Evolutionary conservation across 1,284 basidiomycete genomes (phyloP), one percentile per base, ranked within the genome.

Genomic region (Agaricales sp.): DNA sequence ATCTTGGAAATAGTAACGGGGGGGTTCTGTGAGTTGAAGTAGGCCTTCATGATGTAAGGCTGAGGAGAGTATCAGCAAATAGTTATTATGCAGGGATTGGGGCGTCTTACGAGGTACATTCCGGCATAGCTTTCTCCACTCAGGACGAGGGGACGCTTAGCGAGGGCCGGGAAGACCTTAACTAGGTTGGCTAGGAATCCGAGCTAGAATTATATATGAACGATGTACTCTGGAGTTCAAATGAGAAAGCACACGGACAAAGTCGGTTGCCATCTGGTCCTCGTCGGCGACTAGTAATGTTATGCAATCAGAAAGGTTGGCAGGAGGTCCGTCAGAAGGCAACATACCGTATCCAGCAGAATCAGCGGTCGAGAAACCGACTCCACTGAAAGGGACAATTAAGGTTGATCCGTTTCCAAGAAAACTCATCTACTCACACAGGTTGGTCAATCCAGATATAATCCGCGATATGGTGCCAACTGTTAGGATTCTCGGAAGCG

Each of bases 361-460:
- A 57, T 85, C 82, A 2, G 75, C 74, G 2, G 84, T 87, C 4
- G 81, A 73, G 58, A 69, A 86, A 1, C 85, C 84, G 8, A 68
- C 67, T 16, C 83, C 84, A 54, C 73, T 78, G 47, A 37, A 50
- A 52, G 35, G 59, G 3, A 61, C 49, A 35, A 45, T 12, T 13
- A 49, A 19, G 39, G 8, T 11, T 4, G 30, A 19, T 4, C 12
- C 23, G 2, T 21, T 16, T n/a, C 38, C 24, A n/a, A 26, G 30
- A 43, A 54, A 23, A 30, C 38, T 35, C 43, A 14, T 16, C n/a
- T 18, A 64, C 73, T 25, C 62, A 80, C 78, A 83, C 82, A 50
- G 83, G 85, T 53, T 86, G 82, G 58, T 86, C 85, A 43, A 87
- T 66, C 80, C 80, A 87, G 47, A 87, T 68, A 53, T 74, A 78